Evolutionary conservation across 1,284 basidiomycete genomes (phyloP).

Genomic region (Tranzscheliella williamsii): DNA sequence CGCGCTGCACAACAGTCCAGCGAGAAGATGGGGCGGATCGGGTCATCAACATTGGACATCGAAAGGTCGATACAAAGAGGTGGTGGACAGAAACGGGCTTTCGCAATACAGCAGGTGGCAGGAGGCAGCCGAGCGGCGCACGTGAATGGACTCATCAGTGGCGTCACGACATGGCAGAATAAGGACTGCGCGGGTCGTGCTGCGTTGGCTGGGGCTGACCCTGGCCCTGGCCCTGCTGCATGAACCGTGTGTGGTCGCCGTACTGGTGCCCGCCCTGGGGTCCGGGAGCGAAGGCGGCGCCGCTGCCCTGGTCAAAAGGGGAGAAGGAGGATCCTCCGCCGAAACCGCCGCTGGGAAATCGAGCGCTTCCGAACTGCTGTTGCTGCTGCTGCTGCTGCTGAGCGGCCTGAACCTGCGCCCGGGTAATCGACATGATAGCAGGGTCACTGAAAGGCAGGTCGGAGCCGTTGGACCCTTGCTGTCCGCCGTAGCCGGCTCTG

Average conservation of each 20-base stretch:
- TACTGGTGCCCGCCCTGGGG: slow-evolving; percentile 7
- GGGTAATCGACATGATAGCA: slow-evolving; percentile 51
- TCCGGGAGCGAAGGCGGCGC: slow-evolving; percentile 12
- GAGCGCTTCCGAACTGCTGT: slow-evolving; percentile 7
- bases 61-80: no score
- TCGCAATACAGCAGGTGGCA: no score
- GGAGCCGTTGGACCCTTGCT: slow-evolving; percentile 7
- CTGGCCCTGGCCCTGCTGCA: slow-evolving; percentile 17
- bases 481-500: slow-evolving; percentile 16
- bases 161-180: slow-evolving; percentile 20
- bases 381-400: slow-evolving; percentile 45
- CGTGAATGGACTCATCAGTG: no score
- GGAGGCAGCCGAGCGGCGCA: no score
- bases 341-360: slow-evolving; percentile 25
- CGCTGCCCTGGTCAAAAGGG: slow-evolving; percentile 30
- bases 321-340: slow-evolving; percentile 24
- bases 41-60: no score
- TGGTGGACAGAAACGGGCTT: no score
- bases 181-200: slow-evolving; percentile 1
- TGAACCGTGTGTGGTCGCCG: slow-evolving; percentile 25
- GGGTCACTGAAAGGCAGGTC: slow-evolving; percentile 46
- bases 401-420: slow-evolving; percentile 39
- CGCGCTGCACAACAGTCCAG: no score
- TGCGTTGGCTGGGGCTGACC: slow-evolving; percentile 14
- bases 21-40: no score